Evolutionary conservation across 108 stramenopile species (phyloP).

Genomic region (Skeletonema marinoi): DNA sequence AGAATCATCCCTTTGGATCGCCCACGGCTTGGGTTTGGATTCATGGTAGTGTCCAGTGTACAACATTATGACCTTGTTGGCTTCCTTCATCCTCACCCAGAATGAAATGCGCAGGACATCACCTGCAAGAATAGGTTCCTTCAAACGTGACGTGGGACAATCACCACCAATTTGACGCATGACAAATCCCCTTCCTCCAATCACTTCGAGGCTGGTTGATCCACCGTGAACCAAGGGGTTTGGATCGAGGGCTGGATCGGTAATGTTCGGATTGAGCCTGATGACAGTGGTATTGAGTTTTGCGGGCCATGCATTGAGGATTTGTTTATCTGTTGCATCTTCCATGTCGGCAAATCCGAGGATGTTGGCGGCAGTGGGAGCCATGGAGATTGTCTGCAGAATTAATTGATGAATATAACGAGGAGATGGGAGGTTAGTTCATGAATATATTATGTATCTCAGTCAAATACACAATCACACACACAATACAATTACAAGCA

Average conservation of each 20-base stretch:
- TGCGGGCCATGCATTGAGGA: constrained; percentile 9
- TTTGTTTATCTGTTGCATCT: background rate
- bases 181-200: constrained; percentile 28
- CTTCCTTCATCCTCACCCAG: constrained; percentile 7
- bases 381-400: constrained; percentile 1
- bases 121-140: constrained; percentile 6
- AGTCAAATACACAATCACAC: background rate
- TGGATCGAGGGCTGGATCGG: background rate
- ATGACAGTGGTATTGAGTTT: background rate
- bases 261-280: background rate
- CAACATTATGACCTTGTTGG: constrained; percentile 28
- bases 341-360: constrained; percentile 23
- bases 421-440: background rate
- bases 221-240: constrained; percentile 21
- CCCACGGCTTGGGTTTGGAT: constrained; percentile 20
- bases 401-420: background rate
- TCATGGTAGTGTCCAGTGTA: constrained; percentile 35
- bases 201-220: background rate
- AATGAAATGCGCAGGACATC: constrained; percentile 25
- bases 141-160: constrained; percentile 10
- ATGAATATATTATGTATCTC: background rate
- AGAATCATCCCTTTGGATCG: constrained; percentile 23
- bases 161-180: constrained; percentile 17
- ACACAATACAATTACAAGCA: background rate
- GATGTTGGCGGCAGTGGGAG: constrained; percentile 2